Evolutionary conservation across 2,329 filamentous ascomycete genomes (phyloP), one percentile per base, ranked within the genome.

Genomic region (Penicillium oxalicum): DNA sequence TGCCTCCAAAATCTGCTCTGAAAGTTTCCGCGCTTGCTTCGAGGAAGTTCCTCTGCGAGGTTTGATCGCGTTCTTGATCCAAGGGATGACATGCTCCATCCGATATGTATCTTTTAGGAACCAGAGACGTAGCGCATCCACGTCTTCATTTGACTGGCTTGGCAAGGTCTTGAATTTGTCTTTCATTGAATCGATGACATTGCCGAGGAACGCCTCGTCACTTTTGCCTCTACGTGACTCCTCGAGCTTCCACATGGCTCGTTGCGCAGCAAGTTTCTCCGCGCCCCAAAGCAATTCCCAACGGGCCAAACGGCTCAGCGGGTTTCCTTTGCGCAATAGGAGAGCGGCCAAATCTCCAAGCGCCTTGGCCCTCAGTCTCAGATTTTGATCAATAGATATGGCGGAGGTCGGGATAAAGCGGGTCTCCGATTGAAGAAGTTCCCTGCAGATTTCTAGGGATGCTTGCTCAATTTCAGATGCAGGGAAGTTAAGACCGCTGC

Each of bases 201-300:
- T 83, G 9, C 83, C 80, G 46, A 95, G 75, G 45, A 94, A 76
- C 4, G 82, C 82, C 61, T 85, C 83, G 37, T 82, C 79, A 13
- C 76, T 74, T 11, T 60, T 79, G 44, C 75, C 75, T 44, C 79
- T 76, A 44, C 85, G 84, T 6, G 76, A 73, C 62, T 95, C 87
- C 61, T 95, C 89, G 45, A 81, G 77, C 53, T 83, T 83, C 90
- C 91, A 97, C 34, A 97, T 77, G 40, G 82, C 77, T 51, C 80
- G 78, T 13, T 89, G 88, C 33, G 90, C 87, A 38, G 86, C 82
- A 71, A 97, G 79, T 69, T 91, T 95, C 67, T 98, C 93, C 0
- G 91, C 91, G 61, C 91, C 84, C 76, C 84, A 87, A n/a, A 98
- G 74, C 29, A 98, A 71, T 53, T 79, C 77, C 90, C 91, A 97